A percentile compares a stretch with the other conserved stretches of the same genome.
Evolutionary conservation across 2,329 filamentous ascomycete species (phyloP).

Genomic region (Lecanicillium sp.): DNA sequence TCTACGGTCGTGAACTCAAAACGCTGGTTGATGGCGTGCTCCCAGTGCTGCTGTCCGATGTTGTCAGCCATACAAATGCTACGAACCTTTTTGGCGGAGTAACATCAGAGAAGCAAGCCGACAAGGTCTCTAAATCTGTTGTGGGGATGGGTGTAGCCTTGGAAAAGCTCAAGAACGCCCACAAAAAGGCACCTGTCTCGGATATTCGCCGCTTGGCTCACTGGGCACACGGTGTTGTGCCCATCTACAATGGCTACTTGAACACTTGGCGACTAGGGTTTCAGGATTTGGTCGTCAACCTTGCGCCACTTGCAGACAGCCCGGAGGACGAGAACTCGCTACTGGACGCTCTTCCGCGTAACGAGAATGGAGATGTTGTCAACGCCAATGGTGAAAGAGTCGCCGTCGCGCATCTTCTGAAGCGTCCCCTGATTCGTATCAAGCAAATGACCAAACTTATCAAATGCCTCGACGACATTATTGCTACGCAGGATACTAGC

Average conservation of each 20-base stretch:
- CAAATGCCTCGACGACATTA: conserved; percentile 55
- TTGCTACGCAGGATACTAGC: conserved; percentile 38
- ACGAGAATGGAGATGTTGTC: conserved; percentile 58
- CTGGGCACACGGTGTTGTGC: conserved; percentile 74
- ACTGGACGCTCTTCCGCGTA: conserved; percentile 50
- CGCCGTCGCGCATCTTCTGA: conserved; percentile 88
- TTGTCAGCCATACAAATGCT: conserved; percentile 62
- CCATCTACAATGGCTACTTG: conserved; percentile 79
- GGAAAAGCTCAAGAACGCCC: conserved; percentile 72
- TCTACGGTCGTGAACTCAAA: conserved; percentile 85
- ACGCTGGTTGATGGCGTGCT: conserved; percentile 93
- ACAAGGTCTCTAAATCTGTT: conserved; percentile 73
- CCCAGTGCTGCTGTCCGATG: conserved; percentile 79
- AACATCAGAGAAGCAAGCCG: conserved; percentile 39
- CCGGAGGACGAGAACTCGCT: conserved; percentile 54
- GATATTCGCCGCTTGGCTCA: conserved; percentile 64
- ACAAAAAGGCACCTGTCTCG: conserved; percentile 70
- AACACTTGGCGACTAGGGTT: conserved; percentile 88
- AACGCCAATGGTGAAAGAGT: conserved; percentile 79
- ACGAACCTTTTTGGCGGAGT: conserved; percentile 60
- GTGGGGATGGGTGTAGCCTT: conserved; percentile 89
- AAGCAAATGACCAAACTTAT: conserved; percentile 84
- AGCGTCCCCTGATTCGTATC: conserved; percentile 77
- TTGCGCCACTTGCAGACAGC: conserved; percentile 57
- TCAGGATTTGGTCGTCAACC: conserved; percentile 87